These are phyloP conservation scores for Fusarium oligoseptatum DNA, from an alignment of 2,329 filamentous ascomycete genomes.

Conservation along the genomic window DNA sequence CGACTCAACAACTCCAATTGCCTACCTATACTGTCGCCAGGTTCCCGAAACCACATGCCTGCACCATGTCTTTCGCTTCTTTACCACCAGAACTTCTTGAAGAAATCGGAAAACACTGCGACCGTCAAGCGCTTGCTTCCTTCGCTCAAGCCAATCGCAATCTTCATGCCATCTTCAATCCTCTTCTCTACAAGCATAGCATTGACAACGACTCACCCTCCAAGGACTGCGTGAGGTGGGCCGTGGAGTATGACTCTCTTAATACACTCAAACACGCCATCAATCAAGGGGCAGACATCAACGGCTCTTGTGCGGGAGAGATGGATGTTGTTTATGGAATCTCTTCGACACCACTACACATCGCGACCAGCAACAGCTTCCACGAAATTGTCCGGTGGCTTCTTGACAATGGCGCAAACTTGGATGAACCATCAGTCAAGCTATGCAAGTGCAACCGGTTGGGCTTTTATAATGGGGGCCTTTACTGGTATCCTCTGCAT, in stretches of 20 bases:
- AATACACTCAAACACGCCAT: constrained; percentile 9
- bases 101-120: neutral
- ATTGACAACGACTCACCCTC: constrained; percentile 1
- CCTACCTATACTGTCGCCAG: neutral
- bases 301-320: neutral
- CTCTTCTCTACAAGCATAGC: constrained; percentile 12
- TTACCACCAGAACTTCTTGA: neutral
- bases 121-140: neutral
- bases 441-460: neutral
- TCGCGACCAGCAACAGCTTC: neutral
- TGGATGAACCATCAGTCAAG: neutral
- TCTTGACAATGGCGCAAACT: constrained; percentile 10
- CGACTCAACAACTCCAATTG: neutral
- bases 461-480: neutral
- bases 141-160: neutral
- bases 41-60: neutral
- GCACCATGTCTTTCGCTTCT: neutral
- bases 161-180: constrained; percentile 12
- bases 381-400: constrained; percentile 19
- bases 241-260: constrained; percentile 2
- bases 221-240: constrained; percentile 2
- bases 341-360: constrained; percentile 11
- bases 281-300: constrained; percentile 10
- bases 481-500: constrained; percentile 16
- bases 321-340: neutral